Conservation (phyloP, 2,329 filamentous ascomycete genomes). For the Scedosporium minutisporum region DNA sequence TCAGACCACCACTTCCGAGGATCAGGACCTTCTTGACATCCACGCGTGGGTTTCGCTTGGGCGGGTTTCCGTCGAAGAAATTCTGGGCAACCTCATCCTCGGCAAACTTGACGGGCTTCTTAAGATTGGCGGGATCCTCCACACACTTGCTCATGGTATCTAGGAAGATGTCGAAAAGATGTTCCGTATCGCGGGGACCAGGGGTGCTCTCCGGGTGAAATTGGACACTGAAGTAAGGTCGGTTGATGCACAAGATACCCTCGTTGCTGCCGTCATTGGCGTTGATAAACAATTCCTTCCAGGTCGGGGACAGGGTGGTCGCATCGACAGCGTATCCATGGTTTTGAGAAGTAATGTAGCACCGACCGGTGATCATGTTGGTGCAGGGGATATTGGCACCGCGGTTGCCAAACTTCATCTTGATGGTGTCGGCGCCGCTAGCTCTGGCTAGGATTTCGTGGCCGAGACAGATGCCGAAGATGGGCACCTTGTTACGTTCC, state of each 20-base stretch:
- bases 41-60: constrained; percentile 65
- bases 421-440: constrained; percentile 72
- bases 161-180: constrained; percentile 94
- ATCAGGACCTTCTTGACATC: constrained; percentile 90
- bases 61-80: constrained; percentile 15
- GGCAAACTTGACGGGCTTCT: constrained; percentile 72
- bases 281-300: constrained; percentile 94
- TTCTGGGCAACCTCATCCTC: constrained; percentile 77
- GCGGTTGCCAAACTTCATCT: constrained; percentile 99
- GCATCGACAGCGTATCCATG: constrained; percentile 93
- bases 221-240: constrained; percentile 97
- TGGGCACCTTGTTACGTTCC: constrained; percentile 69
- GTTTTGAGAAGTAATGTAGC: constrained; percentile 98
- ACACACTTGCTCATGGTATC: constrained; percentile 68
- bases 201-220: constrained; percentile 98
- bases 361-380: constrained; percentile 88
- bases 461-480: constrained; percentile 94
- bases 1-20: constrained; percentile 86
- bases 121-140: constrained; percentile 55
- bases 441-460: constrained; percentile 88
- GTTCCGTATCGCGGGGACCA: constrained; percentile 90
- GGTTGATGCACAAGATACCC: constrained; percentile 78
- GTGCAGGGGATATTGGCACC: constrained; percentile 98
- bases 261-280: constrained; percentile 98
- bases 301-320: constrained; percentile 61